Percentiles rank a stretch among this genome's conserved stretches.
These are phyloP conservation scores for Phaeoacremonium minimum DNA, from an alignment of 2,329 filamentous ascomycete species.

Conservation along the genomic window DNA sequence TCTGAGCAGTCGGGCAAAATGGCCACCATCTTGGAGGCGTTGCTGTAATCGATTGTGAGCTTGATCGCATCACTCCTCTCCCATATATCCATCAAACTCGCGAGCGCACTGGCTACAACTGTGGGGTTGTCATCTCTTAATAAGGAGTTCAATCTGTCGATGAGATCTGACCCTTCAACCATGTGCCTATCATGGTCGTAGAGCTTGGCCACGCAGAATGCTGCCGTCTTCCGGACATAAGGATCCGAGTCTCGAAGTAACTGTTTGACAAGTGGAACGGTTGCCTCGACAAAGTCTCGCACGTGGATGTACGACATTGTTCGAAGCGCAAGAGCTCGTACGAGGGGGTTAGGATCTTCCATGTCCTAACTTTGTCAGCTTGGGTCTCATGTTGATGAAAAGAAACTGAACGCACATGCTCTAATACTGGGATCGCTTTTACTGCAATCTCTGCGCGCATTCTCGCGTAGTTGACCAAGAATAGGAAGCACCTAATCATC, in stretches of 20 bases:
- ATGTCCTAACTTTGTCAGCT: no score
- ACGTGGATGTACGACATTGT: conserved; percentile 99
- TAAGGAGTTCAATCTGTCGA: conserved; percentile 85
- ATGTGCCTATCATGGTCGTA: conserved; percentile 93
- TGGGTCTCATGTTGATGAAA: no score
- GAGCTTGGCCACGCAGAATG: conserved; percentile 93
- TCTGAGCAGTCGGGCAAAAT: conserved; percentile 96
- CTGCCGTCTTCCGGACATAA: conserved; percentile 95
- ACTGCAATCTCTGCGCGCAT: conserved; percentile 92
- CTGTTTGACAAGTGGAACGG: conserved; percentile 76
- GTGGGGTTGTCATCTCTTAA: conserved; percentile 95
- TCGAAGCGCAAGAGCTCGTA: conserved; percentile 84
- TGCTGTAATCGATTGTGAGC: conserved; percentile 94
- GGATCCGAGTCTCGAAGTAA: conserved; percentile 84
- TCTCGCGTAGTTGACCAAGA: conserved; percentile 93
- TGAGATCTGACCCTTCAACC: conserved; percentile 87
- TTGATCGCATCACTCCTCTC: conserved; percentile 96
- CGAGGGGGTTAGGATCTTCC: conserved; percentile 87
- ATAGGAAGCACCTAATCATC: conserved; percentile 84
- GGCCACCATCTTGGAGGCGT: conserved; percentile 96
- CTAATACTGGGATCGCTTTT: conserved; percentile 83
- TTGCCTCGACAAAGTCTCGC: conserved; percentile 89
- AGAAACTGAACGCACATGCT: conserved; percentile 66
- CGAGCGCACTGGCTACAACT: conserved; percentile 90
- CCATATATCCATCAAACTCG: conserved; percentile 95